phyloP scores from a whole-genome alignment of 345 rosid genomes.

The Cardamine chenopodiifolia region DNA sequence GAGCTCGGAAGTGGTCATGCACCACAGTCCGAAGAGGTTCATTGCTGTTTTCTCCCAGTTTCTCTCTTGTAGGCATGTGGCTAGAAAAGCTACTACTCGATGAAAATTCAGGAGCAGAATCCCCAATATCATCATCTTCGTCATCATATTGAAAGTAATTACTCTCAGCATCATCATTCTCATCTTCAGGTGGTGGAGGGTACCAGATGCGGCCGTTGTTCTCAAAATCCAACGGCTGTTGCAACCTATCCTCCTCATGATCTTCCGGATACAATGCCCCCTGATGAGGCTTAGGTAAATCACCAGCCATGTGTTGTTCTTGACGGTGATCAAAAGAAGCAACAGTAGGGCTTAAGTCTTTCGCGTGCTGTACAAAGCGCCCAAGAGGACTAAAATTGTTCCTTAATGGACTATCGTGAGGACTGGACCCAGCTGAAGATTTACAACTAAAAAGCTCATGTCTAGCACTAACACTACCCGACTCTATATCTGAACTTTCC shows the following conservation, averaged over 20 bases:
- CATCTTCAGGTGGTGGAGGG: slow-evolving; percentile 91
- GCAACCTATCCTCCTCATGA: slow-evolving; percentile 50
- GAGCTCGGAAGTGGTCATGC: slow-evolving; percentile 94
- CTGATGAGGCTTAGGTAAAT: slow-evolving; percentile 56
- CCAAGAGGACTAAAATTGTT: slow-evolving; percentile 81
- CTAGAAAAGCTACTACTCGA: slow-evolving; percentile 77
- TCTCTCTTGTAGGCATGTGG: slow-evolving; percentile 64
- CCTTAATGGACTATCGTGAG: slow-evolving; percentile 89
- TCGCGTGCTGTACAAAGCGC: slow-evolving; percentile 69
- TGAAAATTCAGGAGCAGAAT: slow-evolving; percentile 70
- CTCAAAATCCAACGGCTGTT: slow-evolving; percentile 77
- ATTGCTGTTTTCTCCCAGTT: slow-evolving; percentile 62
- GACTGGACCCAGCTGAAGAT: slow-evolving; percentile 79
- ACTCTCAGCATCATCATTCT: slow-evolving; percentile 75
- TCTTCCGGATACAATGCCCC: slow-evolving; percentile 54
- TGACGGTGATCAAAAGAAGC: slow-evolving; percentile 53
- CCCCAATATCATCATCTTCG: slow-evolving; percentile 85
- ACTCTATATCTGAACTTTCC: slow-evolving; percentile 71
- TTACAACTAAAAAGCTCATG: slow-evolving; percentile 68
- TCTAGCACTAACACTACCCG: slow-evolving; percentile 81
- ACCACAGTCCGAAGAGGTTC: slow-evolving; percentile 76
- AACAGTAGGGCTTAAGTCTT: slow-evolving; percentile 59
- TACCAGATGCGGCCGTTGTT: slow-evolving; percentile 83
- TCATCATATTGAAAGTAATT: slow-evolving; percentile 76
- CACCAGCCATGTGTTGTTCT: slow-evolving; percentile 47